phyloP scores from a whole-genome alignment of 345 rosid genomes.

The Dovyalis caffra region DNA sequence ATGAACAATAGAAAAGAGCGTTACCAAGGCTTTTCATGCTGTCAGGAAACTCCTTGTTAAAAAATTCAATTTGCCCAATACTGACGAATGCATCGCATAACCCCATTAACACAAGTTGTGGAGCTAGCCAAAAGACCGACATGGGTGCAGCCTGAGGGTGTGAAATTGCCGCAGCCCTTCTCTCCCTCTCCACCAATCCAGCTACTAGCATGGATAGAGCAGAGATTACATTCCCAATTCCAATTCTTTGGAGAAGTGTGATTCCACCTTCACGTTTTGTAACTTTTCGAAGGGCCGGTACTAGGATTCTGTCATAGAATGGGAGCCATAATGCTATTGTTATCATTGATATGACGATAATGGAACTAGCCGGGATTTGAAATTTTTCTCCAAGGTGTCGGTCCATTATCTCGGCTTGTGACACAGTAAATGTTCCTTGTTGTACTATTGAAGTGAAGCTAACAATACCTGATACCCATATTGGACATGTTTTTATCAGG shows the following conservation, averaged over 20 bases:
- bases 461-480: conserved; percentile 21
- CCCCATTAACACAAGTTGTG: conserved; percentile 36
- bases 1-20: conserved; percentile 22
- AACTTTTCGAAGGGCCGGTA: conserved; percentile 17
- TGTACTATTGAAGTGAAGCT: conserved; percentile 18
- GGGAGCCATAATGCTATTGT: conserved; percentile 29
- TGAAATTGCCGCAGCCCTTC: conserved; percentile 23
- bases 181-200: conserved; percentile 29
- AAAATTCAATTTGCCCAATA: conserved; percentile 40
- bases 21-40: conserved; percentile 40
- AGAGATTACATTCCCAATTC: conserved; percentile 22
- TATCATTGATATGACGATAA: conserved; percentile 10
- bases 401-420: conserved; percentile 28
- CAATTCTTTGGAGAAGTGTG: conserved; percentile 28
- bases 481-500: conserved; percentile 14
- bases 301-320: conserved; percentile 23
- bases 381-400: conserved; percentile 21
- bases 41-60: conserved; percentile 44
- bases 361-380: conserved; percentile 23
- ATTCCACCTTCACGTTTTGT: conserved; percentile 25
- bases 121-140: conserved; percentile 40
- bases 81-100: conserved; percentile 30
- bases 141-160: conserved; percentile 19
- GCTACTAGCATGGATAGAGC: conserved; percentile 21
- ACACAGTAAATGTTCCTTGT: conserved; percentile 25